phyloP scores from a whole-genome alignment of 2,329 filamentous ascomycete genomes.

The Epichloe festucae region DNA sequence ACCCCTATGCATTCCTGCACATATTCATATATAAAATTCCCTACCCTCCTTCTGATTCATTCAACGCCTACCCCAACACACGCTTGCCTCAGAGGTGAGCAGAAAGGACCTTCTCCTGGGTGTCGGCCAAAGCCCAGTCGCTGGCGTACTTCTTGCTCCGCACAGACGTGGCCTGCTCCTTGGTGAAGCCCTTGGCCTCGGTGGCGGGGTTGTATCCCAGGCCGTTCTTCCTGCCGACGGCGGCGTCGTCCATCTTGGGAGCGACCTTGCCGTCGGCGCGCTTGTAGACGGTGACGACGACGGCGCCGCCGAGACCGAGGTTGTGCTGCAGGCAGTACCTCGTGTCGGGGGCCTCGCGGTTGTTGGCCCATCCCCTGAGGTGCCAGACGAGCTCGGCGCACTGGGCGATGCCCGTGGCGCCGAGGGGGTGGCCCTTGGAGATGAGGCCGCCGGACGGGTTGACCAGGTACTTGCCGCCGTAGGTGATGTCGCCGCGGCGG shows the following conservation, averaged over 20 bases:
- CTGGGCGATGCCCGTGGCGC: constrained; percentile 88
- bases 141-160: constrained; percentile 53
- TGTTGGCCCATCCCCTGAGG: constrained; percentile 89
- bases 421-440: constrained; percentile 89
- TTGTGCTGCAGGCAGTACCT: constrained; percentile 79
- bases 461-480: constrained; percentile 70
- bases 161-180: constrained; percentile 56
- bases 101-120: constrained; percentile 23
- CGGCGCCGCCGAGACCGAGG: constrained; percentile 79
- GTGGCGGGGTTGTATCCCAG: constrained; percentile 89
- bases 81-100: constrained; percentile 1
- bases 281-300: constrained; percentile 80
- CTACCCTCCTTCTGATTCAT: too few species aligned
- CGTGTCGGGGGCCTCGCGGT: constrained; percentile 58
- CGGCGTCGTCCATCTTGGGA: constrained; percentile 43
- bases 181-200: constrained; percentile 78
- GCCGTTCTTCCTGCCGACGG: constrained; percentile 51
- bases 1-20: too few species aligned
- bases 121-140: constrained; percentile 67
- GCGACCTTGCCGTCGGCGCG: constrained; percentile 63
- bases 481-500: constrained; percentile 76
- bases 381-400: constrained; percentile 95
- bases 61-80: background rate
- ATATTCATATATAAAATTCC: too few species aligned
- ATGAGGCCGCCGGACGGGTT: constrained; percentile 93